phyloP scores from a whole-genome alignment of 164 flowering plant genomes.

The Vitis rupestris region DNA sequence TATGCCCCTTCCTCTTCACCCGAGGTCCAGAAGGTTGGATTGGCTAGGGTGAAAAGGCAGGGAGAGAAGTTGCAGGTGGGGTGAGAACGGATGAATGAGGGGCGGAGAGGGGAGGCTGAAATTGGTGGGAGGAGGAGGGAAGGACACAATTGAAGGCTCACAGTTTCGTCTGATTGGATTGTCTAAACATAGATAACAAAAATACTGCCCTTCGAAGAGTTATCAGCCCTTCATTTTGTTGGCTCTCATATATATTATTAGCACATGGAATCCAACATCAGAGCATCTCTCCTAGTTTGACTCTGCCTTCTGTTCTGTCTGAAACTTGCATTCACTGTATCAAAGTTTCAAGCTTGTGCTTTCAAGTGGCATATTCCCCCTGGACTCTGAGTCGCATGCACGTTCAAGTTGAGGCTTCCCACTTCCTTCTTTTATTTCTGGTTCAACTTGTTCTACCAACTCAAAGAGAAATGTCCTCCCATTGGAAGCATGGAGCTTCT shows the following conservation, averaged over 20 bases:
- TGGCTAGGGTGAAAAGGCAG: background rate
- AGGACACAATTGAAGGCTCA: background rate
- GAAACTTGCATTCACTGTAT: no score
- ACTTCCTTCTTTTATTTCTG: background rate
- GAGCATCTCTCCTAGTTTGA: no score
- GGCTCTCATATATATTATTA: no score
- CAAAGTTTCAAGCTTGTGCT: no score
- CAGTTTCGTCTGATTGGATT: slow-evolving; percentile 1
- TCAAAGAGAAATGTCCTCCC: no score
- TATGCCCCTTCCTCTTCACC: background rate
- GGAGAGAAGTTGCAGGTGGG: slow-evolving; percentile 3
- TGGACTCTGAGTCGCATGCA: background rate
- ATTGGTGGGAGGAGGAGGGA: background rate
- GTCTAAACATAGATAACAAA: slow-evolving; percentile 4
- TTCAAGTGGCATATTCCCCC: no score
- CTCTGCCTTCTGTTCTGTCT: background rate
- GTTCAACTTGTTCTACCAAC: no score
- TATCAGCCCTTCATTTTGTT: no score
- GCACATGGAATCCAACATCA: no score
- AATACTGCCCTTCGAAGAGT: no score
- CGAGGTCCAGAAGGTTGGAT: background rate
- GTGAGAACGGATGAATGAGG: background rate
- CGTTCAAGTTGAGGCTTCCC: slow-evolving; percentile 2
- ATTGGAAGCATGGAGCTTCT: no score
- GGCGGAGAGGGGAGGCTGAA: background rate